Evolutionary conservation across 192 early-diverging fungal species (phyloP), one percentile per base, ranked within the genome.

Genomic region (Coemansia sp.): DNA sequence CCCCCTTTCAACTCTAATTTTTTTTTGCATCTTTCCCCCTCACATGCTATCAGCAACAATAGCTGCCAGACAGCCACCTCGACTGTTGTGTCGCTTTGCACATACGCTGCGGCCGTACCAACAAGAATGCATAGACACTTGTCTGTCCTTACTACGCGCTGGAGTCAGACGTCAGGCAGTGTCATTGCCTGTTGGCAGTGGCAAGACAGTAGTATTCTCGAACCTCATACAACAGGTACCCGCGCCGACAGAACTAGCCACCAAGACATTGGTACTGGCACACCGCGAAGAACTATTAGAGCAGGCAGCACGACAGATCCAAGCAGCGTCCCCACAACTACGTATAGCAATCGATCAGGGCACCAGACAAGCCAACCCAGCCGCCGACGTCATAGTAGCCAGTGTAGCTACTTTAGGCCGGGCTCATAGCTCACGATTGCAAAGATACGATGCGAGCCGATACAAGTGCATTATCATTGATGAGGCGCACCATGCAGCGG

Each of bases 401-500:
- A 91, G 90, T 68, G 93, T 95, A 12, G 85, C 87, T 5, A 87
- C 90, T 4, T 84, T 97, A 27, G 93, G 92, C 2, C 55, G 60
- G 4, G 65, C 53, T 10, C 44, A 71, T n/a, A 74, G 82, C 32
- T 30, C 49, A 13, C 71, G 94, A 15, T 62, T 95, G 8, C 55
- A 65, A 10, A 75, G 84, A 40, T 92, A 92, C 61, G 86, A 97
- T 35, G 94, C 94, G 4, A 38, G 44, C 8, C 55, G 84, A 20
- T 98, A 91, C 89, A 97, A 98, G 62, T 86, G 86, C 35, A 89
- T 98, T 45, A 85, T 98, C 20, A 94, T 98, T 56, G 95, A 92
- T 71, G 91, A 94, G 89, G 96, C 95, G 4, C 96, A 97, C 69
- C 96, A 98, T 70, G 91, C 93, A 3, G 85, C 92, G 0, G 93